Evolutionary conservation across 129 eudicot species (phyloP).

Genomic region (Tagetes erecta): DNA sequence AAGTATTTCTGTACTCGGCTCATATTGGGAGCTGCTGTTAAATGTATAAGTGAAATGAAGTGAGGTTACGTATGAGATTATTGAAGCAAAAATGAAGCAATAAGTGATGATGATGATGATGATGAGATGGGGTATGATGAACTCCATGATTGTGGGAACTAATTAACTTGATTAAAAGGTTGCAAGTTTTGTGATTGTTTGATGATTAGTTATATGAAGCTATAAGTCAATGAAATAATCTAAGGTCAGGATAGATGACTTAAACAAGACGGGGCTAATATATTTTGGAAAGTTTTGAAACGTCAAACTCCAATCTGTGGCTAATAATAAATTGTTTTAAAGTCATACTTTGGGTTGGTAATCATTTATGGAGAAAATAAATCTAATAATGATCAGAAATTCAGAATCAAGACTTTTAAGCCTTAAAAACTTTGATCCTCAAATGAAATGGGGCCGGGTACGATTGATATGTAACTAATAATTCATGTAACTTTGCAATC

Average conservation of each 20-base stretch:
- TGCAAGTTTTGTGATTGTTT: slow-evolving; percentile 1
- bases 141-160: slow-evolving; percentile 8
- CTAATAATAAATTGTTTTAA: background rate
- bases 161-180: background rate
- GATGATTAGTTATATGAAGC: background rate
- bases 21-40: background rate
- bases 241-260: background rate
- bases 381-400: background rate
- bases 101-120: too few species aligned
- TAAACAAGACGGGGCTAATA: background rate
- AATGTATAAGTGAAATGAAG: slow-evolving; percentile 17
- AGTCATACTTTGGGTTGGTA: background rate
- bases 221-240: background rate
- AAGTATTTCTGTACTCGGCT: background rate
- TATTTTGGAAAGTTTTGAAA: background rate
- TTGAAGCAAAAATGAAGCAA: slow-evolving; percentile 10
- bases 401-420: background rate
- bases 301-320: background rate
- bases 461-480: too few species aligned
- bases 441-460: too few species aligned
- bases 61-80: slow-evolving; percentile 17
- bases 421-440: background rate
- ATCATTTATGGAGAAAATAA: background rate
- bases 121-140: slow-evolving; percentile 1
- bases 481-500: too few species aligned